Percentiles rank a stretch among this genome's conserved stretches.
Conservation (phyloP, 2,329 filamentous ascomycete species). For the Aspergillus sojae region DNA sequence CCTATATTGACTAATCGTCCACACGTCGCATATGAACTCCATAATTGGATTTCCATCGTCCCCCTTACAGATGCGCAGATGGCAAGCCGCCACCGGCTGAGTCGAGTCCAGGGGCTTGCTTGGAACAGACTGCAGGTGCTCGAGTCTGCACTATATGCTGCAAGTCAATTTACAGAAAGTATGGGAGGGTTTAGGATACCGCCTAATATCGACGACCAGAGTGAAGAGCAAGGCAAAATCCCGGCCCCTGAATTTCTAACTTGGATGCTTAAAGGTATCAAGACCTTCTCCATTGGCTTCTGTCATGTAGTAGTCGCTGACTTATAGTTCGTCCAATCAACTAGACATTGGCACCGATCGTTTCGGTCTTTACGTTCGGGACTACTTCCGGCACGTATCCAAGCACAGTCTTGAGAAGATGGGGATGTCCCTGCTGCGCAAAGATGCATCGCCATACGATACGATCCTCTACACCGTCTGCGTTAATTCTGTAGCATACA, state of each 20-base stretch:
- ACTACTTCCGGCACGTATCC: constrained; percentile 25
- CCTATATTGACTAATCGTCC: neutral
- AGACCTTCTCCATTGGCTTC: neutral
- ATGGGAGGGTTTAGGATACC: constrained; percentile 1
- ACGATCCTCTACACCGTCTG: constrained; percentile 23
- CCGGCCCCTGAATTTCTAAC: constrained; percentile 20
- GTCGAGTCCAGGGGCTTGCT: constrained; percentile 10
- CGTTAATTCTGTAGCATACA: constrained; percentile 22
- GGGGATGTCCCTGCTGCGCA: constrained; percentile 20
- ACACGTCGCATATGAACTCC: neutral
- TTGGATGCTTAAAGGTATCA: constrained; percentile 27
- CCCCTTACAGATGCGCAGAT: constrained; percentile 22
- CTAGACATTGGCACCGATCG: constrained; percentile 21
- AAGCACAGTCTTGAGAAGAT: constrained; percentile 22
- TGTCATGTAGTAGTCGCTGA: neutral
- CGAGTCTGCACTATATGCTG: constrained; percentile 18
- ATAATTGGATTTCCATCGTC: constrained; percentile 14
- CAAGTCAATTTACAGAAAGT: constrained; percentile 10
- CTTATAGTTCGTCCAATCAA: neutral
- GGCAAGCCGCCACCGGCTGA: constrained; percentile 14
- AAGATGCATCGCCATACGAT: constrained; percentile 10
- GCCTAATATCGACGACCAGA: neutral
- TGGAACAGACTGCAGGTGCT: constrained; percentile 15
- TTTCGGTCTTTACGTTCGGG: constrained; percentile 22
- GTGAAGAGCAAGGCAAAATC: constrained; percentile 2